These are phyloP conservation scores for Tetrahymena thermophila DNA, from an alignment of 73 alveolate species.

Conservation along the genomic window DNA sequence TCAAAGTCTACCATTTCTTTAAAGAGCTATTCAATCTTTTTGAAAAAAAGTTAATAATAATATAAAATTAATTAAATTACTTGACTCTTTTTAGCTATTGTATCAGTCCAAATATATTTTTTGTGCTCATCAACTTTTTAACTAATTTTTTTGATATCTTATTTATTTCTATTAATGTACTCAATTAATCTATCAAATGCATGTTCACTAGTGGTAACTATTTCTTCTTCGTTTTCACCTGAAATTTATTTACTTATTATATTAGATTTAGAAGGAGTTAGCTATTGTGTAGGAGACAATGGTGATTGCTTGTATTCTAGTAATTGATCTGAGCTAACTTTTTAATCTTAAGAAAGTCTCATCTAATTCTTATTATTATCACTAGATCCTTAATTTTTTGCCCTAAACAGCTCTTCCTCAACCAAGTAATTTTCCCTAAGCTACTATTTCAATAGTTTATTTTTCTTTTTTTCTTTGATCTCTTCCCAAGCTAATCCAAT, in stretches of 20 bases:
- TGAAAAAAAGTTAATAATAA: not conserved
- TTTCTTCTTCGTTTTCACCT: not conserved
- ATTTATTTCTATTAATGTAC: not conserved
- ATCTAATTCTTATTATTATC: not conserved
- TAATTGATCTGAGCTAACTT: not conserved
- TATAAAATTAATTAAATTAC: not conserved
- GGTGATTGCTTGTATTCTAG: not conserved
- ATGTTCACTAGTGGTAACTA: not conserved
- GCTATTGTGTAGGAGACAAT: not conserved
- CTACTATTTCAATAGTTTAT: not conserved
- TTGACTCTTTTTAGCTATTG: not conserved
- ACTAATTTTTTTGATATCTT: not conserved
- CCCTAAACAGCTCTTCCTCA: not conserved
- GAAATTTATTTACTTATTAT: not conserved
- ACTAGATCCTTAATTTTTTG: not conserved
- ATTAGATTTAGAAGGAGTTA: not conserved
- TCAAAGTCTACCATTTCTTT: not conserved
- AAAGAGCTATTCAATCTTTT: not conserved
- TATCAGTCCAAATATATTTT: not conserved
- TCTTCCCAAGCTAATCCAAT: not conserved
- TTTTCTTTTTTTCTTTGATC: not conserved
- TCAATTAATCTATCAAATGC: not conserved
- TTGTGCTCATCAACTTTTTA: not conserved
- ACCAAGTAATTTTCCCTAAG: not conserved
- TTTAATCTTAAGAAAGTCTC: not conserved